Evolutionary conservation across 768 basidiomycete genomes (phyloP), one percentile per base, ranked within the genome.

Genomic region (Suillus americanus): DNA sequence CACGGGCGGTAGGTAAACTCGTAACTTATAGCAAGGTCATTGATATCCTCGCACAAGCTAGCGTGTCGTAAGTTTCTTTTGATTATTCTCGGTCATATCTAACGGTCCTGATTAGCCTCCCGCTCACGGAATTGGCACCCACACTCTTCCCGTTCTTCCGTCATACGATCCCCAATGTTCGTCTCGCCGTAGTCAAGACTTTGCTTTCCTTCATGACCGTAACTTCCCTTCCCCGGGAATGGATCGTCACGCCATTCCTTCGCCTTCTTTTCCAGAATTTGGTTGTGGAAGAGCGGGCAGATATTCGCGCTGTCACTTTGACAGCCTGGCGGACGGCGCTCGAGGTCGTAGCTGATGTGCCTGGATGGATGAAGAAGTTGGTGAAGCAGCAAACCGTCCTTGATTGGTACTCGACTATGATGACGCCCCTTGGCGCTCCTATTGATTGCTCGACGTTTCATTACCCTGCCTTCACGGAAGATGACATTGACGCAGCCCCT

Each of bases 131-230:
- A 3, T 85, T 97, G 63, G 91, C 96, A 7, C 91, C 92, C 2
- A 92, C 91, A 1, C 79, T 97, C 6, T 99, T 94, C 78, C 94
- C 97, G 4, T 98, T 97, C 83, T 96, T 98, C 79, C 92, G 97
- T 20, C 97, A 99, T 75, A 96, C 97, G 0, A 99, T 99, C 70
- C 78, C 91, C 1, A 90, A 90, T 65, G 97, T 99, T 62, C 93
- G 97, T 9, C 83, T 96, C 16, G 90, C 97, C 3, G 96, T 99
- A 3, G 91, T 96, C 53, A 89, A 92, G 65, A 95, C 95, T 0
- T 80, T 99, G 12, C 84, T 88, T 62, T 90, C 91, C 9, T 96
- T 99, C 77, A 91, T 97, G 84, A 80, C 82, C 28, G 90, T 94
- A 9, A 76, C 86, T 8, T 85, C 88, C 0, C 83, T 96, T 50